Conservation (phyloP, 805 yeast species). For the Schwanniomyces vanrijiae region DNA sequence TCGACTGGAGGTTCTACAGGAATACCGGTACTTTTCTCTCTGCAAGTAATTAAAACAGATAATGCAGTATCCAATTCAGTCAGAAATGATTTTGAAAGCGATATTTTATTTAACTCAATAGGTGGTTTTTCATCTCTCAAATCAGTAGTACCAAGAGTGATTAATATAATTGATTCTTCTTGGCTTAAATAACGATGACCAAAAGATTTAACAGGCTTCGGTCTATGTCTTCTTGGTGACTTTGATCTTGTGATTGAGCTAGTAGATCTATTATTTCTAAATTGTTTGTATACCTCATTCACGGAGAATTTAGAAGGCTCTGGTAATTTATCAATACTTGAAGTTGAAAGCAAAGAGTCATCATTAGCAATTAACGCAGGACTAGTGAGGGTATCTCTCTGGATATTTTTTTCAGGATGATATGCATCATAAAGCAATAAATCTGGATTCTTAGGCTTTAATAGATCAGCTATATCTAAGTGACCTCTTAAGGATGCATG, state of each 20-base stretch:
- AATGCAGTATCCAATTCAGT: slow-evolving; percentile 88
- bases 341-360: slow-evolving; percentile 17
- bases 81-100: slow-evolving; percentile 70
- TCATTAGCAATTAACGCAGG: slow-evolving; percentile 10
- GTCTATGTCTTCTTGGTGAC: slow-evolving; percentile 23
- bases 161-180: slow-evolving; percentile 68
- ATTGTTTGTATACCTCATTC: slow-evolving; percentile 39
- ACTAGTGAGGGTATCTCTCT: slow-evolving; percentile 15
- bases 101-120: slow-evolving; percentile 69
- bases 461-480: slow-evolving; percentile 60
- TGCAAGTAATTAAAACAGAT: slow-evolving; percentile 60
- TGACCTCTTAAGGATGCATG: slow-evolving; percentile 93
- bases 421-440: slow-evolving; percentile 36
- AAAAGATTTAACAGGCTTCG: slow-evolving; percentile 71
- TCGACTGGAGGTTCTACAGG: slow-evolving; percentile 55
- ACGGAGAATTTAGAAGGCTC: slow-evolving; percentile 31
- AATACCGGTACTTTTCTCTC: slow-evolving; percentile 18
- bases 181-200: slow-evolving; percentile 74
- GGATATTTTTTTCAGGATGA: slow-evolving; percentile 33
- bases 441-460: slow-evolving; percentile 48
- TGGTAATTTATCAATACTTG: slow-evolving; percentile 38
- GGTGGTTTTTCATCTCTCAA: slow-evolving; percentile 58
- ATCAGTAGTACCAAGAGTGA: slow-evolving; percentile 87
- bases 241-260: slow-evolving; percentile 19
- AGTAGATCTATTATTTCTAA: slow-evolving; percentile 26